Evolutionary conservation across 345 rosid genomes (phyloP).

Genomic region (Lumnitzera racemosa): DNA sequence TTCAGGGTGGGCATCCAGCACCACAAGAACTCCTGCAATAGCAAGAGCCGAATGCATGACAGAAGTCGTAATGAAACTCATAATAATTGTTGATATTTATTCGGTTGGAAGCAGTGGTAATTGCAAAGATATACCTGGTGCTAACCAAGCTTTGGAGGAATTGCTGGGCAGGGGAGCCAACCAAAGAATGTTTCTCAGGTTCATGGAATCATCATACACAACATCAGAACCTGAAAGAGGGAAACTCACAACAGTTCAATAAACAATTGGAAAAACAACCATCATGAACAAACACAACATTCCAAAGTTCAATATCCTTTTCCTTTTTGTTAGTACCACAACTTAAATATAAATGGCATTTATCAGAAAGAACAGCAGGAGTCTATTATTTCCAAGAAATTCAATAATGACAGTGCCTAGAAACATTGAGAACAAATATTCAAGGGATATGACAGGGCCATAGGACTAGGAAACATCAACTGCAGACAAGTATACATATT

Average conservation of each 20-base stretch:
- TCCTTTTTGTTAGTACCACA: neutral
- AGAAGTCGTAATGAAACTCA: neutral
- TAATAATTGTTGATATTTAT: neutral
- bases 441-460: neutral
- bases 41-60: conserved; percentile 5
- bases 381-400: too few species aligned
- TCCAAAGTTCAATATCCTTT: neutral
- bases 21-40: conserved; percentile 62
- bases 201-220: conserved; percentile 65
- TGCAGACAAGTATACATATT: too few species aligned
- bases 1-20: conserved; percentile 74
- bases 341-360: neutral
- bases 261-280: neutral
- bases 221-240: conserved; percentile 52
- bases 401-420: neutral
- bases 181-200: conserved; percentile 89
- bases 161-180: conserved; percentile 79
- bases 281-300: neutral
- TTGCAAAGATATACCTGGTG: conserved; percentile 54
- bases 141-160: conserved; percentile 42
- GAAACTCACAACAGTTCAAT: neutral
- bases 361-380: too few species aligned
- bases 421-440: neutral
- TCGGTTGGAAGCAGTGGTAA: neutral
- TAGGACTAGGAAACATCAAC: too few species aligned